Conservation (phyloP, 2,329 filamentous ascomycete genomes). For the Aaosphaeria arxii region DNA sequence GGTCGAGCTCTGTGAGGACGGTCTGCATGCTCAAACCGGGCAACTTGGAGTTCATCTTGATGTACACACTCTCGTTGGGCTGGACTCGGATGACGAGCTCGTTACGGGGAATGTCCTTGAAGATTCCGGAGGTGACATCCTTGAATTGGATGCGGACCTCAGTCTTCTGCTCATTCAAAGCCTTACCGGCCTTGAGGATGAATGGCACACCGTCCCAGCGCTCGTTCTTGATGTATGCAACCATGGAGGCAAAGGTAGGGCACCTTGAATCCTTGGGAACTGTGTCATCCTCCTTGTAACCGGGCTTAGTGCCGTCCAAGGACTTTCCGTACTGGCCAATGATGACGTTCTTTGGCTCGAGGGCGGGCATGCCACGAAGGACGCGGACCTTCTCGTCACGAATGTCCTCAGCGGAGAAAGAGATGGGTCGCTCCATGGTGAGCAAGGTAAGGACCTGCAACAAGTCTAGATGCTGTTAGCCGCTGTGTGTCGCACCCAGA, state of each 20-base stretch:
- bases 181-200: constrained; percentile 99
- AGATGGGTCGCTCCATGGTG: constrained; percentile 97
- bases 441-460: constrained; percentile 94
- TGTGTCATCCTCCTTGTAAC: constrained; percentile 98
- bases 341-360: constrained; percentile 99
- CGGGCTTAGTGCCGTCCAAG: constrained; percentile 90
- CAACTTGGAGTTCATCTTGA: constrained; percentile 99
- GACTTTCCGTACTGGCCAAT: constrained; percentile 98
- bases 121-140: constrained; percentile 98
- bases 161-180: constrained; percentile 98
- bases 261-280: constrained; percentile 96
- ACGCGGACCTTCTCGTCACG: constrained; percentile 98
- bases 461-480: constrained; percentile 55
- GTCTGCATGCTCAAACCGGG: constrained; percentile 99
- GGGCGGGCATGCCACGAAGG: constrained; percentile 85
- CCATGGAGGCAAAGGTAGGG: constrained; percentile 96
- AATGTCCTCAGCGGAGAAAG: constrained; percentile 96
- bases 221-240: constrained; percentile 99
- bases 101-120: constrained; percentile 99
- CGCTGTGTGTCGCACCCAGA: not conserved
- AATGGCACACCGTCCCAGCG: constrained; percentile 98
- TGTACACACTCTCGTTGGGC: constrained; percentile 99
- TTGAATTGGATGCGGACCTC: constrained; percentile 99
- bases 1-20: constrained; percentile 94
- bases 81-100: constrained; percentile 99